Base-by-base conservation (phyloP, 208 protist species). In the Leishmania tarentolae region DNA sequence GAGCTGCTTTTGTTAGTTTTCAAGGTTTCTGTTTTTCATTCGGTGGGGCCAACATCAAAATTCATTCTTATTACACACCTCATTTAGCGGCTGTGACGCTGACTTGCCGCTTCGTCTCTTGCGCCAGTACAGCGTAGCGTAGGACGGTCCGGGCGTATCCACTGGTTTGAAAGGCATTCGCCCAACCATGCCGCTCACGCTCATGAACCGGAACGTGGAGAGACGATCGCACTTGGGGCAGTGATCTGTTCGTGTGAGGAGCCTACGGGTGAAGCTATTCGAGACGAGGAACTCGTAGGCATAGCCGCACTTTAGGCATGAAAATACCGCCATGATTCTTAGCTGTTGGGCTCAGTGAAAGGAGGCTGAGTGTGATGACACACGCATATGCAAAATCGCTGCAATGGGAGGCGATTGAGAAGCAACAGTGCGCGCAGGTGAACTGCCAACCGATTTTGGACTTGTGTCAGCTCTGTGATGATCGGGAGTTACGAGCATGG, bases 241-340 rank as follows among this genome's bases (percentile, higher is more conserved):
- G 82, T 93, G 89, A 73, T 95, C 92, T 44, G 85, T 85, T 44
- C 92, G 84, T 5, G 83, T 83, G 5, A 87, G 72, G 11, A 95
- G 83, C 69, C 80, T 90, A 19, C 90, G 76, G 28, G 53, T 75
- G 79, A 90, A 95, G 68, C 78, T 90, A 77, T 92, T 94, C 4
- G 92, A 93, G n/a, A 95, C 87, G 69, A 93, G 83, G 76, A 94
- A 94, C 76, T 95, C 90, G 72, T 93, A 93, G 83, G 93, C 93
- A 82, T 92, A 95, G 61, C 90, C 92, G 74, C 92, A 95, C 28
- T 86, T 82, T 28, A 94, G 31, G 52, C 92, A 95, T 4, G 92
- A 95, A 85, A 95, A 95, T 17, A 95, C 76, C 31, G 90, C 92
- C 92, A 95, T 95, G n/a, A 19, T 40, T 77, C n/a, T 35, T 46